Percentiles rank a stretch among this genome's conserved stretches.
phyloP scores from a whole-genome alignment of 495 filamentous ascomycete species.

The Aspergillus sclerotiicarbonarius region DNA sequence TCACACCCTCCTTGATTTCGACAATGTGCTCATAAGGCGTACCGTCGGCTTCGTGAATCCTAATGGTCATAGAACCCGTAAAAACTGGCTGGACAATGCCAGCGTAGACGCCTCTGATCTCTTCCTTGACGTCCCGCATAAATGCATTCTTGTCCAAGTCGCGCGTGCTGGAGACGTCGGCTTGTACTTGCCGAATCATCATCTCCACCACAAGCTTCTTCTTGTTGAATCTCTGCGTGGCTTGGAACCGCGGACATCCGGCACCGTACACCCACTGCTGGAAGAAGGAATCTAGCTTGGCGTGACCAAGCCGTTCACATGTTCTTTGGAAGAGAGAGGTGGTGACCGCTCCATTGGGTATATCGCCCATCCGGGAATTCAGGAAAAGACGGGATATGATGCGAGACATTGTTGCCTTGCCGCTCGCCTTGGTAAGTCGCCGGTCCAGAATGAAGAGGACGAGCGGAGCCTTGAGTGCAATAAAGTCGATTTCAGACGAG shows the following conservation, averaged over 20 bases:
- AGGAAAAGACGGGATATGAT: constrained; percentile 80
- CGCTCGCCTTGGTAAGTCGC: constrained; percentile 81
- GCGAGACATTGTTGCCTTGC: constrained; percentile 75
- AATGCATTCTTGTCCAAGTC: constrained; percentile 67
- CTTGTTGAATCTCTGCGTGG: constrained; percentile 92
- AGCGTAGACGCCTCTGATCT: constrained; percentile 65
- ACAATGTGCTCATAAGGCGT: constrained; percentile 99
- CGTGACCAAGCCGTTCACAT: constrained; percentile 84
- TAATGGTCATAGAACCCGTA: constrained; percentile 93
- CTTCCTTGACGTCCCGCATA: constrained; percentile 78
- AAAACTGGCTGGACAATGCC: constrained; percentile 73
- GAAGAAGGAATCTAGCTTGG: constrained; percentile 83
- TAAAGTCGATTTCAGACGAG: constrained; percentile 78
- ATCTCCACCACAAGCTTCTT: constrained; percentile 96
- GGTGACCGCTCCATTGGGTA: constrained; percentile 68
- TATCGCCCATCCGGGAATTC: constrained; percentile 73
- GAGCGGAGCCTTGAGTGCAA: constrained; percentile 85
- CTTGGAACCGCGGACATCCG: constrained; percentile 82
- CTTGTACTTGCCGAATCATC: constrained; percentile 79
- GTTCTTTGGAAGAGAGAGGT: constrained; percentile 71
- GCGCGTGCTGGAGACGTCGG: constrained; percentile 45
- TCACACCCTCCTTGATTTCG: constrained; percentile 81
- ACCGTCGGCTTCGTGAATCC: constrained; percentile 97
- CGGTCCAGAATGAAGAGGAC: constrained; percentile 93
- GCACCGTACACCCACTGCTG: constrained; percentile 87